Evolutionary conservation across 2,329 filamentous ascomycete species (phyloP), one percentile per base, ranked within the genome.

Genomic region (Coleophoma eucalyptorum): DNA sequence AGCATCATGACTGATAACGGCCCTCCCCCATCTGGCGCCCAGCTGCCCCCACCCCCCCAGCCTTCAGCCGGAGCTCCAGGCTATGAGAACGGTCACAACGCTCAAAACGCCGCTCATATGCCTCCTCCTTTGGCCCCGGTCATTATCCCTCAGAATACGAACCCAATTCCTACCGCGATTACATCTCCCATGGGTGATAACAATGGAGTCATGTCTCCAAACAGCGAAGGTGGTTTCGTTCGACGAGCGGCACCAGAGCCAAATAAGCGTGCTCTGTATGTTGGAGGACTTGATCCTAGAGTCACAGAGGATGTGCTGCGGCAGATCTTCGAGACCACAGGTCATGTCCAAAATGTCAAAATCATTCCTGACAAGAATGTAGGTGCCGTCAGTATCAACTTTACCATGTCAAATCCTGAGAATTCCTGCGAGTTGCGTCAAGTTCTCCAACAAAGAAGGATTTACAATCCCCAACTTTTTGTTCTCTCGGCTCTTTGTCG

Each of bases 311-410:
- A 97, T 67, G 90, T 97, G 50, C 74, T 97, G 69, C 90, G 91
- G 66, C 93, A 97, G 72, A 97, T 97, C 64, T 99, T 99, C 66
- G 94, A 99, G 78, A 99, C 94, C 6, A 97, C 92, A 53, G 94
- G 94, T 51, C 94, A 99, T 73, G 94, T 99, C 58, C 88, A 96
- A 74, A 97, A 90, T 67, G 94, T 99, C 68, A 99, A 99, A 80
- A 97, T 99, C 67, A 99, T 99, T 69, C 94, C 94, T 48, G 94
- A 99, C 79, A 99, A 99, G 81, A 99, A 97, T 73, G 92, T 96
- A 76, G 81, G 90, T 84, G 65, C 67, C 55, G 66, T 69, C 62
- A 66, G 67, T 68, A 65, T 65, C 56, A 63, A 58, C 43, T 59
- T 59, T 65, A 50, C 51, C 51, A 15, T 57, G 48, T 62, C 55